Evolutionary conservation across 2,329 filamentous ascomycete species (phyloP).

Genomic region (Aspergillus thermomutatus): DNA sequence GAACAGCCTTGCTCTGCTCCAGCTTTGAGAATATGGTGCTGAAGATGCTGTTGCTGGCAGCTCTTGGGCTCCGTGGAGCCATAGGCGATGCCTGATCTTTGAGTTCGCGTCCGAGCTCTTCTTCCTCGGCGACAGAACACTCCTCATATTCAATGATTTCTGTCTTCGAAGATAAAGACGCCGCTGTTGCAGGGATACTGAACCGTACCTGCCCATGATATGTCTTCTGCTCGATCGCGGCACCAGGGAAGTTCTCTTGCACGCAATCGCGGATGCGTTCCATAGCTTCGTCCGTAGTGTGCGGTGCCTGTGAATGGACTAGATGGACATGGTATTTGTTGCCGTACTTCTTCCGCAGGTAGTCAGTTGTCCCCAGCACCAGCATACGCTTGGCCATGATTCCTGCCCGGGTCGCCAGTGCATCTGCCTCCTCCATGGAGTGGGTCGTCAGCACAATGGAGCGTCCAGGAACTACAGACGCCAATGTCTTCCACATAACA

Average conservation of each 20-base stretch:
- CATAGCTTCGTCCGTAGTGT: conserved; percentile 69
- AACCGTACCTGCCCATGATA: conserved; percentile 90
- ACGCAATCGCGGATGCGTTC: conserved; percentile 65
- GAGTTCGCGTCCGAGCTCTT: not conserved
- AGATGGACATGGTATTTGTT: conserved; percentile 78
- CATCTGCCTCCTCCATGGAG: conserved; percentile 92
- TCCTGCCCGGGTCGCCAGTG: conserved; percentile 75
- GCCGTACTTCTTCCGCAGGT: conserved; percentile 71
- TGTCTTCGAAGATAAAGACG: not conserved
- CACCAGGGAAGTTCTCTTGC: conserved; percentile 55
- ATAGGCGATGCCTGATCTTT: not conserved
- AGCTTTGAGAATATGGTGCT: conserved; percentile 68
- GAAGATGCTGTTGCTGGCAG: conserved; percentile 6
- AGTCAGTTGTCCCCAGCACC: conserved; percentile 72
- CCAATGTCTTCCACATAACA: conserved; percentile 87
- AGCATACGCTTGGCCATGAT: conserved; percentile 86
- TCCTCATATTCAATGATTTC: not conserved
- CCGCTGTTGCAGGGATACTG: conserved; percentile 55
- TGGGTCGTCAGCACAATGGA: conserved; percentile 87
- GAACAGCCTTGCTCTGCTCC: conserved; percentile 63
- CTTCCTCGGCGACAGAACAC: not conserved
- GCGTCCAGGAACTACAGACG: conserved; percentile 69
- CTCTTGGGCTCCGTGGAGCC: not conserved
- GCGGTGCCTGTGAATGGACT: conserved; percentile 70
- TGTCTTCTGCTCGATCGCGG: conserved; percentile 66